Evolutionary conservation across 257 asterid species (phyloP).

Genomic region (Solanum chaucha): DNA sequence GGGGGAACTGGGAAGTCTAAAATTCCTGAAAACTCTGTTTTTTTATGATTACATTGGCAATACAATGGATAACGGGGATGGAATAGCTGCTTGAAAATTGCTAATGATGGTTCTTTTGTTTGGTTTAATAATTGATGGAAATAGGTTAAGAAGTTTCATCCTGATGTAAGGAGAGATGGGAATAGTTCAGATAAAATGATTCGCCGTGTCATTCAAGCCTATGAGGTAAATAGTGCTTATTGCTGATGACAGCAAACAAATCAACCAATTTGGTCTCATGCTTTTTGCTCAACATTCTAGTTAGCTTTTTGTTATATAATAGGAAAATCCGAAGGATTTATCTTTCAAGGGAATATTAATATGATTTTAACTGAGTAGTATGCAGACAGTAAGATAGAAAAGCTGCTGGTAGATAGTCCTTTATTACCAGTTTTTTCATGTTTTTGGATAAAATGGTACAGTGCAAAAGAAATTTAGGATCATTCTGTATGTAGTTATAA

Average conservation of each 20-base stretch:
- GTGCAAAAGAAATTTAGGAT: background rate
- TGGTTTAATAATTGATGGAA: background rate
- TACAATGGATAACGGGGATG: background rate
- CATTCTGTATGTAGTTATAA: background rate
- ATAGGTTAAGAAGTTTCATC: slow-evolving; percentile 82
- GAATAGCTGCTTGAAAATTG: background rate
- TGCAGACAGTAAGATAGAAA: background rate
- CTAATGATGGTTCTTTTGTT: background rate
- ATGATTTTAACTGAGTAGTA: background rate
- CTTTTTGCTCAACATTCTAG: background rate
- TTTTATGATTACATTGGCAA: background rate
- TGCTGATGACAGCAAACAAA: background rate
- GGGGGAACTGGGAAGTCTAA: background rate
- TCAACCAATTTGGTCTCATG: background rate
- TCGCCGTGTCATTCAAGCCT: slow-evolving; percentile 80
- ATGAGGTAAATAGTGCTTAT: slow-evolving; percentile 36
- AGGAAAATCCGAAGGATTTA: background rate
- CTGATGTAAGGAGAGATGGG: slow-evolving; percentile 51
- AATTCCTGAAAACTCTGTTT: background rate
- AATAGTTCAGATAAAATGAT: slow-evolving; percentile 55
- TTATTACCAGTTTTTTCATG: background rate
- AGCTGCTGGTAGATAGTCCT: background rate
- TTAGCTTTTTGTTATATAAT: background rate
- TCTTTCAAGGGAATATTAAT: background rate
- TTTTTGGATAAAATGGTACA: background rate